These are phyloP conservation scores for Trichoderma sp. DNA, from an alignment of 2,329 filamentous ascomycete genomes.

Conservation along the genomic window DNA sequence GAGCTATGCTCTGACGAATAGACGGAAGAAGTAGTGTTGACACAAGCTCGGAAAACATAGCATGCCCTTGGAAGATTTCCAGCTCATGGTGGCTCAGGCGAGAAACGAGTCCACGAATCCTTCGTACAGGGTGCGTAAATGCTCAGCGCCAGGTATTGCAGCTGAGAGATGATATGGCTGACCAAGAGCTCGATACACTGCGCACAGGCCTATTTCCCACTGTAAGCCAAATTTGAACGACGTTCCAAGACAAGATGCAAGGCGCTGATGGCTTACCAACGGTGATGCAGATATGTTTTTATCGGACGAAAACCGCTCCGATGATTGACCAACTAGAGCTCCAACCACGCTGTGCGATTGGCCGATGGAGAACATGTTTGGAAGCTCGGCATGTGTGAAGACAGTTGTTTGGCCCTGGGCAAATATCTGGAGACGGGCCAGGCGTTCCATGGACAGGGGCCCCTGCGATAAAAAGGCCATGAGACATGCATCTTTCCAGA, in stretches of 20 bases:
- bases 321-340: background rate
- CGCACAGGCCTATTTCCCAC: constrained; percentile 59
- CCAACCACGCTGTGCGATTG: background rate
- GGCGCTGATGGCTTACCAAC: constrained; percentile 18
- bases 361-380: background rate
- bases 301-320: constrained; percentile 56
- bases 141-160: background rate
- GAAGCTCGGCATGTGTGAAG: background rate
- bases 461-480: background rate
- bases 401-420: background rate
- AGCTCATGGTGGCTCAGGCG: constrained; percentile 59
- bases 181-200: background rate
- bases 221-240: constrained; percentile 47
- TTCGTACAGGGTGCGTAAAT: constrained; percentile 53
- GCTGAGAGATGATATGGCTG: background rate
- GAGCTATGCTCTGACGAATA: background rate
- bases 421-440: background rate
- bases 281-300: constrained; percentile 56
- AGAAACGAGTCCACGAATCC: constrained; percentile 55
- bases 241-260: background rate
- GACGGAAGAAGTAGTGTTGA: background rate
- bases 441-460: background rate
- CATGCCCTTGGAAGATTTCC: constrained; percentile 59
- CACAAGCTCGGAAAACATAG: constrained; percentile 38
- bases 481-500: background rate